Base-by-base conservation (phyloP, 805 yeast species). In the Vanderwaltozyma polyspora region DNA sequence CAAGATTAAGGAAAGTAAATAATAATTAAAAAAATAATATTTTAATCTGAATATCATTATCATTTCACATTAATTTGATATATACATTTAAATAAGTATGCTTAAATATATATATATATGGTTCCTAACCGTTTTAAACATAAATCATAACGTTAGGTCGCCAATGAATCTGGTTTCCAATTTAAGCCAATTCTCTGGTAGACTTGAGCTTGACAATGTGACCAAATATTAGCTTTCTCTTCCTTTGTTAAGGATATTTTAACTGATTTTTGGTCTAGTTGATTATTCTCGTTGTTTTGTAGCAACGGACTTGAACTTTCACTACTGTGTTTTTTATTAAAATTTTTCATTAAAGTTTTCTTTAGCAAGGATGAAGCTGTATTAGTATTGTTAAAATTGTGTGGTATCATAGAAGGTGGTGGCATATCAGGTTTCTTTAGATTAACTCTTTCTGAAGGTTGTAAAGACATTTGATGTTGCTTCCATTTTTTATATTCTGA, bases 221-320 rank as follows among this genome's bases (percentile, higher is more conserved):
- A 67, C 86, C 86, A 79, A 15, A 78, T 57, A 34, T 55, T 50
- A 29, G 70, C 66, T 52, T 76, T 76, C 44, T 76, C 79, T 25
- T 70, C 74, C 44, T 70, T 68, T 3, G 72, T 61, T 32, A 77
- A 52, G 16, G 49, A 39, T 2, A 55, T 42, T 25, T 54, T 33
- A 13, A 15, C 24, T 23, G 9, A 8, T 28, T 33, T 33, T 11
- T 16, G 31, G 25, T 21, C 29, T 22, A 21, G 14, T 25, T 29
- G 31, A 31, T 21, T 29, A 32, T 28, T 18, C 6, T 25, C 13
- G 13, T 27, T 34, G 28, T 31, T 30, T 28, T n/a, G n/a, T 21
- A 19, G 4, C 14, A 28, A 26, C 27, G 26, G 7, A 21, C 10
- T 21, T 8, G 23, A 8, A 21, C 10, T 21, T 21, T 7, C 10